Evolutionary conservation across 495 filamentous ascomycete species (phyloP), one percentile per base, ranked within the genome.

Genomic region (Rhypophila decipiens): DNA sequence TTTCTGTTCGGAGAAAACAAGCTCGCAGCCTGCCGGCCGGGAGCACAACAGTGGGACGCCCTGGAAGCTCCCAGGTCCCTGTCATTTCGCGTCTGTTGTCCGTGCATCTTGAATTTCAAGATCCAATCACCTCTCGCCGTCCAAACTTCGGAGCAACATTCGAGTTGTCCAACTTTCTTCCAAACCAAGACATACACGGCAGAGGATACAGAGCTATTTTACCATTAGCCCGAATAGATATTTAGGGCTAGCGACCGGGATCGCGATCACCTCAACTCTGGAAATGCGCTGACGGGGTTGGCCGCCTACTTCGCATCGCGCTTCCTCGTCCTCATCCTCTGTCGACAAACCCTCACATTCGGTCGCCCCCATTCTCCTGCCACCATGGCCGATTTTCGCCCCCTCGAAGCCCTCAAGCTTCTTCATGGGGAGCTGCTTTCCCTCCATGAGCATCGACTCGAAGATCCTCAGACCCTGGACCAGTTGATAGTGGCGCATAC

Each of bases 361-460:
- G 42, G 56, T 61, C 51, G n/a, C 58, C 46, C 55, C 59, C 53
- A 46, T 38, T 44, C 52, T 43, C 49, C 44, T 44, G 39, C 58
- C 42, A 66, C 52, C 47, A 91, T 89, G 88, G 78, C 80, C 58
- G 79, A 81, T 39, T 61, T 74, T 46, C 76, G 78, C 56, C 75
- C 71, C 46, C 72, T 89, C 60, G 80, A 78, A 50, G 75, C 75
- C 64, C 79, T 95, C 50, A 80, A 84, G 63, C 82, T 76, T 64
- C 75, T 96, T 39, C 85, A 90, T 63, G 77, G 80, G 55, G 88
- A 95, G 64, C 76, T 96, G 42, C 67, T 81, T 50, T 79, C 82
- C 39, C 69, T 90, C 40, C 72, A 75, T 36, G 77, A 86, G 43
- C 70, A 73, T 19, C 75, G 75, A 33, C 67, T 85, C 39, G 72